phyloP scores from a whole-genome alignment of 768 basidiomycete species.

The Pulveroboletus sp. region DNA sequence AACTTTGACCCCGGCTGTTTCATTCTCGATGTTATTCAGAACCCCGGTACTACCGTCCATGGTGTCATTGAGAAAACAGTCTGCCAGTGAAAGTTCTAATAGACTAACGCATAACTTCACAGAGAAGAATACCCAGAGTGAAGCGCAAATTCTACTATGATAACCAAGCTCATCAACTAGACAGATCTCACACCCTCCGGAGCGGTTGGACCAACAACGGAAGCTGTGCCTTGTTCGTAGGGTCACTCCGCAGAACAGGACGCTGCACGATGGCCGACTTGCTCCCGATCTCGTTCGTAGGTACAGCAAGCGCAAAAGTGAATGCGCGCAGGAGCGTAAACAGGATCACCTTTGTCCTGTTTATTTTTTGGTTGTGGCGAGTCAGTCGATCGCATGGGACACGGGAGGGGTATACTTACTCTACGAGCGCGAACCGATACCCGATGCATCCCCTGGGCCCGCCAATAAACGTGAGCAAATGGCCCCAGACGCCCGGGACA shows the following conservation, averaged over 20 bases:
- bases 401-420: slow-evolving; percentile 34
- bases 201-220: slow-evolving; percentile 36
- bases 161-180: too few relatives aligned
- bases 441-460: slow-evolving; percentile 37
- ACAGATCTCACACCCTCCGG: too few relatives aligned
- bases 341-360: slow-evolving; percentile 35
- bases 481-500: slow-evolving; percentile 61
- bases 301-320: slow-evolving; percentile 52
- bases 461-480: slow-evolving; percentile 60
- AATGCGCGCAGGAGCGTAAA: slow-evolving; percentile 52
- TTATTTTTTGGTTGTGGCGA: too few relatives aligned
- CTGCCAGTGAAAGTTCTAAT: too few relatives aligned
- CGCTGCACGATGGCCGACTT: slow-evolving; percentile 36
- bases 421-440: slow-evolving; percentile 59
- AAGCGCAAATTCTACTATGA: too few relatives aligned
- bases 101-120: too few relatives aligned
- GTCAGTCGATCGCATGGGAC: background rate
- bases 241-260: slow-evolving; percentile 42
- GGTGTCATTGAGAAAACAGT: too few relatives aligned
- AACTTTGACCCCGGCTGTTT: too few relatives aligned
- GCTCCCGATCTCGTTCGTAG: slow-evolving; percentile 37
- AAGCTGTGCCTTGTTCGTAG: slow-evolving; percentile 39
- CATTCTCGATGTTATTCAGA: too few relatives aligned
- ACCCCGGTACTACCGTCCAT: too few relatives aligned
- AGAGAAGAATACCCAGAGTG: too few relatives aligned